phyloP scores from a whole-genome alignment of 495 filamentous ascomycete species.

The Bacidia rubella region DNA sequence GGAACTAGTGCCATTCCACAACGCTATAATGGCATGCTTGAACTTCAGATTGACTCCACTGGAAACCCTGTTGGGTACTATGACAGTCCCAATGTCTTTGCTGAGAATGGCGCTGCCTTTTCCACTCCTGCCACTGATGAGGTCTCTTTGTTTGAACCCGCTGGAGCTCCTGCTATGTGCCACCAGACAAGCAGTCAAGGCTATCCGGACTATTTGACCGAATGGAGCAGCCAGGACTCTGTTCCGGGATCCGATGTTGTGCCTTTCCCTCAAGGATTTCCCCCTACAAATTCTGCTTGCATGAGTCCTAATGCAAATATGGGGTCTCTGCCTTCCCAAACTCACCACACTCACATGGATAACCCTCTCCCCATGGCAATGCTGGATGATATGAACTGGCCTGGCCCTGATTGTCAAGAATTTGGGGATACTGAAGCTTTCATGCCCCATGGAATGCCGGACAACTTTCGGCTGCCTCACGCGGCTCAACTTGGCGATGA shows the following conservation, averaged over 20 bases:
- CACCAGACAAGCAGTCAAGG: constrained; percentile 3
- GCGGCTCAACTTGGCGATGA: not conserved
- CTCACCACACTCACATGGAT: not conserved
- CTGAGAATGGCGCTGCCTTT: not conserved
- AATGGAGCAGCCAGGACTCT: constrained; percentile 2
- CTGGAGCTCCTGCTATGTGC: constrained; percentile 6
- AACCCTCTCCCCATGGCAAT: not conserved
- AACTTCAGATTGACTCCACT: not conserved
- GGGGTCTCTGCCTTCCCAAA: not conserved
- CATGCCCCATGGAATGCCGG: not conserved
- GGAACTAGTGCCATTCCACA: not conserved
- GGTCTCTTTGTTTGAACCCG: constrained; percentile 1
- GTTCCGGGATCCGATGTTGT: not conserved
- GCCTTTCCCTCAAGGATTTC: not conserved
- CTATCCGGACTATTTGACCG: not conserved
- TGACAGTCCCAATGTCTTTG: not conserved
- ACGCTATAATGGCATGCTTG: not conserved
- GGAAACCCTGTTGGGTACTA: not conserved
- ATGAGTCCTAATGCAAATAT: not conserved
- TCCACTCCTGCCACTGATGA: not conserved
- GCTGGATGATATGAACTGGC: constrained; percentile 4
- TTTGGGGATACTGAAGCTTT: not conserved
- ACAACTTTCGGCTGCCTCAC: not conserved
- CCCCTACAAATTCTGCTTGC: not conserved
- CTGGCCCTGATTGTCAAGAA: not conserved